phyloP scores from a whole-genome alignment of 345 rosid species.

The Brassica napus region DNA sequence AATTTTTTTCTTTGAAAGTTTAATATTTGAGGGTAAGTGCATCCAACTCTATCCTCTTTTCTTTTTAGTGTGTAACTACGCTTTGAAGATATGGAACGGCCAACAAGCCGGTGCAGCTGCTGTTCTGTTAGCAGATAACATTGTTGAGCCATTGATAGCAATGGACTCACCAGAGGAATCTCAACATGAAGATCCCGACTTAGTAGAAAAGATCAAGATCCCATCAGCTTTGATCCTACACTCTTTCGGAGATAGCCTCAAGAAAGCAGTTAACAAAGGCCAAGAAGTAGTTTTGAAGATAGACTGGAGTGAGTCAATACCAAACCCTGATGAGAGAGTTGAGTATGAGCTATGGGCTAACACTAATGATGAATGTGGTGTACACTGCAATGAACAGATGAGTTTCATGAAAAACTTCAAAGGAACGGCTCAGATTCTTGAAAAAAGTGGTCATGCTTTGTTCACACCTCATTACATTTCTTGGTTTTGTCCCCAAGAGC shows the following conservation, averaged over 20 bases:
- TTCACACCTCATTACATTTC: constrained; percentile 89
- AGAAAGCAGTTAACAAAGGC: constrained; percentile 57
- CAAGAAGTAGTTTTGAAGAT: constrained; percentile 62
- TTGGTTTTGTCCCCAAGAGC: constrained; percentile 80
- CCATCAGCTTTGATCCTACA: constrained; percentile 80
- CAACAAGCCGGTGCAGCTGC: constrained; percentile 85
- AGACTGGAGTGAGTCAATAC: constrained; percentile 93
- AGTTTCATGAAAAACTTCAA: constrained; percentile 72
- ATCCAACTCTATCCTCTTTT: neutral
- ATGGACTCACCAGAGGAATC: constrained; percentile 76
- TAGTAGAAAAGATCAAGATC: constrained; percentile 60
- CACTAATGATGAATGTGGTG: constrained; percentile 89
- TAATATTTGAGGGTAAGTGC: no score
- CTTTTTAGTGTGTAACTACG: constrained; percentile 66
- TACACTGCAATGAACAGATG: constrained; percentile 80
- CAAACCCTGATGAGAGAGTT: constrained; percentile 91
- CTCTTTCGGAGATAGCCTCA: constrained; percentile 64
- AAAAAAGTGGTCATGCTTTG: constrained; percentile 67
- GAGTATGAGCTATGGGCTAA: constrained; percentile 96
- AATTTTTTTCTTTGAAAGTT: no score
- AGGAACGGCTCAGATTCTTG: constrained; percentile 89
- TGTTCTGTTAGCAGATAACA: constrained; percentile 65
- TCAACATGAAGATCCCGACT: constrained; percentile 44
- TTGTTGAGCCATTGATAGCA: constrained; percentile 71
- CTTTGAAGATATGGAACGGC: constrained; percentile 78